These are phyloP conservation scores for Carex pumila DNA, from an alignment of 176 grass and related monocot genomes.

Conservation along the genomic window DNA sequence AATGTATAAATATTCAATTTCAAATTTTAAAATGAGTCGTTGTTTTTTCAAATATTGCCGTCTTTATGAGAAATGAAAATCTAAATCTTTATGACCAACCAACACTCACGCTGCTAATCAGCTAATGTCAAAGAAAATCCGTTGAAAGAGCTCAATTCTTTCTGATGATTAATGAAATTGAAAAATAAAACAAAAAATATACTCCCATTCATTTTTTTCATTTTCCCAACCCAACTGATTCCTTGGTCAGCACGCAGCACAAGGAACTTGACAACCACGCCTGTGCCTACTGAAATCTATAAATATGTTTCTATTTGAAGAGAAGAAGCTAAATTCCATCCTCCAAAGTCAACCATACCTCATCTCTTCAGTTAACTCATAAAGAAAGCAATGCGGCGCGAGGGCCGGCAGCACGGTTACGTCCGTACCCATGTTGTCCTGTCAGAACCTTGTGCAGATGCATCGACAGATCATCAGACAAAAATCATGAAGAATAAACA, in stretches of 20 bases:
- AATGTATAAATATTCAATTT: too few relatives aligned
- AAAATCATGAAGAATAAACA: neutral
- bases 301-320: neutral
- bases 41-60: too few relatives aligned
- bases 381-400: slow-evolving; percentile 4
- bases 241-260: neutral
- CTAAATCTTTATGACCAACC: too few relatives aligned
- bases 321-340: too few relatives aligned
- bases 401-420: slow-evolving; percentile 13
- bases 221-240: neutral
- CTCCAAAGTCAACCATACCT: neutral
- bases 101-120: too few relatives aligned
- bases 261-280: neutral
- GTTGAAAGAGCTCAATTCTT: neutral
- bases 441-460: neutral
- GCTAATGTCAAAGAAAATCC: neutral
- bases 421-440: slow-evolving; percentile 7
- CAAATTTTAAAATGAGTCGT: too few relatives aligned
- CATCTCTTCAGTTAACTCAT: neutral
- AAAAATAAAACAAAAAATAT: neutral
- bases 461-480: neutral
- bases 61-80: too few relatives aligned
- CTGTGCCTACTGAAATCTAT: neutral
- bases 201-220: neutral
- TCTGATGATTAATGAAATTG: neutral